Percentiles rank a stretch among this genome's conserved stretches.
phyloP scores from a whole-genome alignment of 768 basidiomycete species.

The Auriculariales sp. region DNA sequence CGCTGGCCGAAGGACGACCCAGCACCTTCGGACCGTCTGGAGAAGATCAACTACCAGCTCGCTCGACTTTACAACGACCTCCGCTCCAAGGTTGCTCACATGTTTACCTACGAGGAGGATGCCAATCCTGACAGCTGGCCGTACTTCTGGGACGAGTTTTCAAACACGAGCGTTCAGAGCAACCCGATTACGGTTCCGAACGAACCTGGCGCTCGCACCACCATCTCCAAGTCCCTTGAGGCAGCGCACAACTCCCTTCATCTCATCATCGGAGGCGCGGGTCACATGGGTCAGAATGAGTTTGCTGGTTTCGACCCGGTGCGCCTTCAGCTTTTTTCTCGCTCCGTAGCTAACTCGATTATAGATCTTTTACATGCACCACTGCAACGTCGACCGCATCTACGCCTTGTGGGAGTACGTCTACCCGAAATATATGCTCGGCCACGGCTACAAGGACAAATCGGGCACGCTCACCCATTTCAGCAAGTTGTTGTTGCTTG shows the following conservation, averaged over 20 bases:
- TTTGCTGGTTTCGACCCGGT: neutral
- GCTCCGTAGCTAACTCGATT: neutral
- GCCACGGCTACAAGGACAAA: slow-evolving; percentile 9
- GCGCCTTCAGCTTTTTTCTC: neutral
- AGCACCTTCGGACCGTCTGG: slow-evolving; percentile 14
- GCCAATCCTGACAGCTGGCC: slow-evolving; percentile 10
- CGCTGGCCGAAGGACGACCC: slow-evolving; percentile 13
- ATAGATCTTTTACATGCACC: neutral
- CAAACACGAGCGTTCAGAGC: slow-evolving; percentile 14
- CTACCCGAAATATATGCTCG: slow-evolving; percentile 17
- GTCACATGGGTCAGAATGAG: slow-evolving; percentile 5
- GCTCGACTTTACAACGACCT: slow-evolving; percentile 7
- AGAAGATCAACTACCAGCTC: slow-evolving; percentile 7
- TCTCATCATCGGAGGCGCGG: slow-evolving; percentile 11
- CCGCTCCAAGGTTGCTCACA: slow-evolving; percentile 14
- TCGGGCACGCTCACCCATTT: neutral
- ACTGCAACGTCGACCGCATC: neutral
- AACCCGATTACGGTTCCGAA: slow-evolving; percentile 6
- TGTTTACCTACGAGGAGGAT: neutral
- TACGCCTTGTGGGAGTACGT: slow-evolving; percentile 18
- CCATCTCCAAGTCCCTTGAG: neutral
- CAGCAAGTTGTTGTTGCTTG: too few relatives aligned
- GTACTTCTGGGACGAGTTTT: slow-evolving; percentile 19
- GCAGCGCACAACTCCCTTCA: slow-evolving; percentile 1
- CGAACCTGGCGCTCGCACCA: slow-evolving; percentile 7